Base-by-base conservation (phyloP, 2,329 filamentous ascomycete genomes). In the Arthrobotrys sphaeroides region DNA sequence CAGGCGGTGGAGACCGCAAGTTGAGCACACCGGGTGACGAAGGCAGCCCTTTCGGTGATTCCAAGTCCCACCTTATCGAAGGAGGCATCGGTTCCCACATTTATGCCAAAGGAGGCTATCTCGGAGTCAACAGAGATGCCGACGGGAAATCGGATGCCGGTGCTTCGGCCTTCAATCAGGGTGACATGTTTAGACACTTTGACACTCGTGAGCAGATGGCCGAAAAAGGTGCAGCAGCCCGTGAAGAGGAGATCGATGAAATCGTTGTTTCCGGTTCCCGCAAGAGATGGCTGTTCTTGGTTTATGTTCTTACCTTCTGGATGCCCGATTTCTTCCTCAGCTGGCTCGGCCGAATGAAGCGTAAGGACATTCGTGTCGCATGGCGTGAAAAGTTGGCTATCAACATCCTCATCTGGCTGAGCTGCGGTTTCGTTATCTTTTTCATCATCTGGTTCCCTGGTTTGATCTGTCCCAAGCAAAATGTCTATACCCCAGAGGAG, bases 341-440 rank as follows among this genome's bases (percentile, higher is more conserved):
- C 64, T 85, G 86, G 79, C 76, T 96, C 42, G 94, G 94, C 20
- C 87, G 91, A 60, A 97, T 97, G 90, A 88, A 91, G 73, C 91
- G 95, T 76, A 96, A 96, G 81, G 95, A 99, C 82, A 89, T 99
- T 6, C 91, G 94, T 22, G 87, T 91, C 82, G 95, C 95, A 0
- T 99, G 95, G 95, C 88, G 95, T 81, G 95, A 99, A 83, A 99
- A 99, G 86, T 82, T 99, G 73, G 94, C 95, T 64, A 99, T 99
- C 86, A 99, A 99, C 85, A 86, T 99, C 82, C 87, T 98, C 81
- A 99, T 99, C 81, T 99, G 96, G 95, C 84, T 94, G 69, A 88
- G 87, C 81, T 98, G 94, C 83, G 85, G 84, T 13, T 83, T 91
- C 55, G 89, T 92, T 26, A 87, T 91, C 67, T 99, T 99, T 85